phyloP scores from a whole-genome alignment of 164 flowering plant genomes.

The Umbellularia californica region DNA sequence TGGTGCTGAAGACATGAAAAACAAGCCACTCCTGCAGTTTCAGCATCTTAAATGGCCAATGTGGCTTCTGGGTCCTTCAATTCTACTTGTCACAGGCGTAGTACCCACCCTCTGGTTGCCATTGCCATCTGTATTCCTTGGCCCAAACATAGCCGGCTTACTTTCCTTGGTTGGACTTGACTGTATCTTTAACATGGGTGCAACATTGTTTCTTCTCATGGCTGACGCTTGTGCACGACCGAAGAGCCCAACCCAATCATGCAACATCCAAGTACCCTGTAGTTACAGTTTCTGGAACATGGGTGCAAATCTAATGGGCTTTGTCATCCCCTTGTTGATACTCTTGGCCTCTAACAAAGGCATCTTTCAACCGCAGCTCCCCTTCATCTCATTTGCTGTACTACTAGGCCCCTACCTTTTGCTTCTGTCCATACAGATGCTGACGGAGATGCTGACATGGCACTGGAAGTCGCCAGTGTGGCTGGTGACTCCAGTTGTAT shows the following conservation, averaged over 20 bases:
- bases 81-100: conserved; percentile 76
- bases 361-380: conserved; percentile 51
- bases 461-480: conserved; percentile 93
- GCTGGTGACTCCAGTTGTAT: conserved; percentile 85
- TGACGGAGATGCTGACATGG: conserved; percentile 90
- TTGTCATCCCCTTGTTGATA: conserved; percentile 45
- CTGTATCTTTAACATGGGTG: conserved; percentile 84
- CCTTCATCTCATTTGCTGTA: conserved; percentile 53
- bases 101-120: conserved; percentile 89
- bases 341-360: conserved; percentile 52
- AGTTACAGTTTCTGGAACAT: conserved; percentile 77
- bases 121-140: conserved; percentile 70
- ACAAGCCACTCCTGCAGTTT: conserved; percentile 21
- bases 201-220: conserved; percentile 83
- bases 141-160: conserved; percentile 77
- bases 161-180: conserved; percentile 86
- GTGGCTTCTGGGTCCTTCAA: conserved; percentile 84
- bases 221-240: conserved; percentile 78
- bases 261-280: conserved; percentile 50
- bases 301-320: conserved; percentile 59
- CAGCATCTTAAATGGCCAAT: conserved; percentile 71
- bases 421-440: conserved; percentile 66
- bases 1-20: conserved; percentile 6
- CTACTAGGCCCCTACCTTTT: conserved; percentile 78
- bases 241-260: conserved; percentile 21